Conservation (phyloP, 257 asterid species). For the Ophiorrhiza pumila region DNA sequence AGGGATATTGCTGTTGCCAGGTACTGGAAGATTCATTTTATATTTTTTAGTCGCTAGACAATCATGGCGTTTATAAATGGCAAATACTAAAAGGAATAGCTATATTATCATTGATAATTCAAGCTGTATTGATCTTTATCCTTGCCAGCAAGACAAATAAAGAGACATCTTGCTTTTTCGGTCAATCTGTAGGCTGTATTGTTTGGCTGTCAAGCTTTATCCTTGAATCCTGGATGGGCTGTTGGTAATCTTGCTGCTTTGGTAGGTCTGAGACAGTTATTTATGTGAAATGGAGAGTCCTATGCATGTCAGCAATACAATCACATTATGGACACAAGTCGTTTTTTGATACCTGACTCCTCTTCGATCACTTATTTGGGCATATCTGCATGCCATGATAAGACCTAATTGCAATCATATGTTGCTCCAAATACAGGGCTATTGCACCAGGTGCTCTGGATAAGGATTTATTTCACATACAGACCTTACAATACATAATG, state of each 20-base stretch:
- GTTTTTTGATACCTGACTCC: not conserved
- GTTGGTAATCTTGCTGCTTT: not conserved
- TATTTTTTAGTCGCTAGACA: too few relatives aligned
- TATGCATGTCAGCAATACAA: not conserved
- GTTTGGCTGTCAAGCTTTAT: slow-evolving; percentile 49
- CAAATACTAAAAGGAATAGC: not conserved
- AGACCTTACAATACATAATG: slow-evolving; percentile 68
- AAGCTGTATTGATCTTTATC: not conserved
- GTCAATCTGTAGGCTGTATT: not conserved
- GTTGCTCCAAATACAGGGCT: slow-evolving; percentile 39
- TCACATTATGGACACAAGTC: not conserved
- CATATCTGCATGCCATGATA: not conserved
- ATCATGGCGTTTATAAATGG: not conserved
- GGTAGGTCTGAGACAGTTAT: not conserved
- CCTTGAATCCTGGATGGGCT: not conserved
- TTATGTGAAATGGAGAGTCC: not conserved
- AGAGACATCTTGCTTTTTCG: not conserved
- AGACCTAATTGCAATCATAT: not conserved
- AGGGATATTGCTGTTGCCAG: slow-evolving; percentile 53
- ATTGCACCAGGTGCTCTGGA: slow-evolving; percentile 67
- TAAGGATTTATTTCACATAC: slow-evolving; percentile 61
- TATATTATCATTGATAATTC: not conserved
- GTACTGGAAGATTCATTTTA: not conserved
- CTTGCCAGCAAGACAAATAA: not conserved
- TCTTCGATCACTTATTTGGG: not conserved